phyloP scores from a whole-genome alignment of 306 rosid genomes.

The Quercus rubra region DNA sequence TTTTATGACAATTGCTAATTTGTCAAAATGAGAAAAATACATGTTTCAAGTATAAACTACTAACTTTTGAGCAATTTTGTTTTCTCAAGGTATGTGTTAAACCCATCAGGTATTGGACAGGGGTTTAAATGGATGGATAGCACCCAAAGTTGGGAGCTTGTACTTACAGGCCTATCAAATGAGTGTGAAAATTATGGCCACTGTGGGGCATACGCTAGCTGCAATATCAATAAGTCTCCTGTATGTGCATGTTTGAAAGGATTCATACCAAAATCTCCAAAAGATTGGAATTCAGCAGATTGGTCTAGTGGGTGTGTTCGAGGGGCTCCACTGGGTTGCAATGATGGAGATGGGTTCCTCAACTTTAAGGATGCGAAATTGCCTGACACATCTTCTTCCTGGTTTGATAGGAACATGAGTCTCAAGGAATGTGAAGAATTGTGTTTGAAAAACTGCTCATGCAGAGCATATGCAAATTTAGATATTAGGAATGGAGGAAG shows the following conservation, averaged over 20 bases:
- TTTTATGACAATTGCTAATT: too few relatives aligned
- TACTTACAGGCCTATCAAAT: neutral
- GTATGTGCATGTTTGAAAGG: conserved; percentile 22
- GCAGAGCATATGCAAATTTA: conserved; percentile 25
- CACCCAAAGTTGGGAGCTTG: conserved; percentile 15
- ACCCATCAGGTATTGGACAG: neutral
- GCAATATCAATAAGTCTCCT: conserved; percentile 1
- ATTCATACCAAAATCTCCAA: neutral
- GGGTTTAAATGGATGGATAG: conserved; percentile 11
- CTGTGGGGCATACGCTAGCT: conserved; percentile 20
- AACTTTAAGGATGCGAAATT: neutral
- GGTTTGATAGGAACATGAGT: conserved; percentile 18
- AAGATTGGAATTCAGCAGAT: neutral
- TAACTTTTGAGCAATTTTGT: too few relatives aligned
- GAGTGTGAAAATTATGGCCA: conserved; percentile 21
- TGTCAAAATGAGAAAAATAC: too few relatives aligned
- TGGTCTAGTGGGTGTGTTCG: conserved; percentile 21
- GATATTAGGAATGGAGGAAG: conserved; percentile 19
- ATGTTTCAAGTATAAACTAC: too few relatives aligned
- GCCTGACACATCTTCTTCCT: conserved; percentile 29
- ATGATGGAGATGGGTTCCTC: conserved; percentile 9
- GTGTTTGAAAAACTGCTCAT: conserved; percentile 31
- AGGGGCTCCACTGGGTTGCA: conserved; percentile 10
- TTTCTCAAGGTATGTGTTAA: conserved; percentile 17
- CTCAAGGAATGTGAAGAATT: conserved; percentile 20